Conservation (phyloP, 2,329 filamentous ascomycete species). For the Phoma sp. region DNA sequence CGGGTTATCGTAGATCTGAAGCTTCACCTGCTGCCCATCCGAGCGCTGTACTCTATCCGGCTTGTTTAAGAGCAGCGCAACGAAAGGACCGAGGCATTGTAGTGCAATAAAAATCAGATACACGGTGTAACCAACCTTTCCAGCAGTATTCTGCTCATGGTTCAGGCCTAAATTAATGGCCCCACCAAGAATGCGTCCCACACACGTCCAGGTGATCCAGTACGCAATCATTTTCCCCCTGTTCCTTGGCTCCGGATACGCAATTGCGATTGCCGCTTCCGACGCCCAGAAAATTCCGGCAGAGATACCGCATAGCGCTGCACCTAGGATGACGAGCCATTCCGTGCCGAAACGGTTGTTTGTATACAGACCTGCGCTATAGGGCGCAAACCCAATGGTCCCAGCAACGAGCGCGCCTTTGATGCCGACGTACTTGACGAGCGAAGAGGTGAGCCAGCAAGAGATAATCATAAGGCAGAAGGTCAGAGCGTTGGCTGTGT, state of each 20-base stretch:
- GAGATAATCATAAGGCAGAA: conserved; percentile 23
- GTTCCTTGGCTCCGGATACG: conserved; percentile 17
- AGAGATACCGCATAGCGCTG: conserved; percentile 21
- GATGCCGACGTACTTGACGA: conserved; percentile 19
- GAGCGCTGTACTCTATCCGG: conserved; percentile 54
- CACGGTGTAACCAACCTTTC: conserved; percentile 55
- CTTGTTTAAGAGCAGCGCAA: conserved; percentile 54
- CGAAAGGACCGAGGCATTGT: conserved; percentile 55
- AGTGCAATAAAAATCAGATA: conserved; percentile 51
- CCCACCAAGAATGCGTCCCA: conserved; percentile 61
- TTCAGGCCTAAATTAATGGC: conserved; percentile 61
- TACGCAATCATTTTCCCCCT: conserved; percentile 44
- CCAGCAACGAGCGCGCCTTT: conserved; percentile 21
- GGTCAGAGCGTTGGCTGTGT: conserved; percentile 24
- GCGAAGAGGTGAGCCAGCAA: conserved; percentile 19
- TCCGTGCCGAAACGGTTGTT: conserved; percentile 25
- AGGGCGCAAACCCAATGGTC: conserved; percentile 22
- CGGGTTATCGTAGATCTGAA: conserved; percentile 51
- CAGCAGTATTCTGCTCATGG: conserved; percentile 49
- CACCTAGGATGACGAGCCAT: conserved; percentile 23
- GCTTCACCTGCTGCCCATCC: conserved; percentile 49
- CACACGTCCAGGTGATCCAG: conserved; percentile 61
- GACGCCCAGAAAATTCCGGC: conserved; percentile 25
- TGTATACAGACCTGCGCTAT: conserved; percentile 23
- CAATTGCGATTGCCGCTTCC: conserved; percentile 22